A percentile compares a stretch with the other conserved stretches of the same genome.
These are phyloP conservation scores for Ephemerocybe angulata DNA, from an alignment of 768 basidiomycete genomes.

Conservation along the genomic window DNA sequence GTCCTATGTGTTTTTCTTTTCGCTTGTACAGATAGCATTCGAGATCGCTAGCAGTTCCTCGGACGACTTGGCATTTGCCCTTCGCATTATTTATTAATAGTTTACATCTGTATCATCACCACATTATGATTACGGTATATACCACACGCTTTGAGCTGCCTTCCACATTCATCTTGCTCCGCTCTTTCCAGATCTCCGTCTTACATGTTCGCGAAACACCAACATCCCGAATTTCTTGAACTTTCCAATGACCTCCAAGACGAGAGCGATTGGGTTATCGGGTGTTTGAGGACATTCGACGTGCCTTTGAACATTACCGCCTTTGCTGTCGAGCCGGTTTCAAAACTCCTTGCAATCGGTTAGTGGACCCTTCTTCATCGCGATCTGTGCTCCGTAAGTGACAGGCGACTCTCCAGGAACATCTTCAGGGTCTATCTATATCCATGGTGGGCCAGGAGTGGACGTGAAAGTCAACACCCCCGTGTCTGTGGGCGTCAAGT, in stretches of 20 bases:
- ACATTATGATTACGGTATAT: slow-evolving; percentile 4
- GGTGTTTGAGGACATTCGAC: slow-evolving; percentile 44
- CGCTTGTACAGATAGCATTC: neutral
- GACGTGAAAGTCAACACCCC: slow-evolving; percentile 46
- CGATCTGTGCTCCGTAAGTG: too few species aligned
- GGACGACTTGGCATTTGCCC: neutral
- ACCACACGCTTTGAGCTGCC: neutral
- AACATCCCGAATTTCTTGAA: slow-evolving; percentile 38
- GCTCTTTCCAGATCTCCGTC: neutral
- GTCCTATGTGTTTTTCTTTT: neutral
- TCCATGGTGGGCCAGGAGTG: slow-evolving; percentile 70
- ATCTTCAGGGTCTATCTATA: slow-evolving; percentile 52
- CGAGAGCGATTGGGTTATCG: slow-evolving; percentile 53
- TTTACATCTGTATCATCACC: slow-evolving; percentile 6
- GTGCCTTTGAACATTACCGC: slow-evolving; percentile 49
- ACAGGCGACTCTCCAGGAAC: slow-evolving; percentile 68
- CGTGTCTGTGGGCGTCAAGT: slow-evolving; percentile 46
- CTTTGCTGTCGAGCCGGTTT: slow-evolving; percentile 56
- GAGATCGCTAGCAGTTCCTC: neutral
- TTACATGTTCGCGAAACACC: slow-evolving; percentile 41
- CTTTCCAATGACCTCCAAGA: slow-evolving; percentile 58
- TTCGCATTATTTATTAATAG: slow-evolving; percentile 1
- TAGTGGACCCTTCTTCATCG: too few species aligned
- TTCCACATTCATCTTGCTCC: neutral
- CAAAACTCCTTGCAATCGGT: slow-evolving; percentile 63